A percentile compares a stretch with the other conserved stretches of the same genome.
phyloP scores from a whole-genome alignment of 2,329 filamentous ascomycete species.

The Sporothrix phasma region DNA sequence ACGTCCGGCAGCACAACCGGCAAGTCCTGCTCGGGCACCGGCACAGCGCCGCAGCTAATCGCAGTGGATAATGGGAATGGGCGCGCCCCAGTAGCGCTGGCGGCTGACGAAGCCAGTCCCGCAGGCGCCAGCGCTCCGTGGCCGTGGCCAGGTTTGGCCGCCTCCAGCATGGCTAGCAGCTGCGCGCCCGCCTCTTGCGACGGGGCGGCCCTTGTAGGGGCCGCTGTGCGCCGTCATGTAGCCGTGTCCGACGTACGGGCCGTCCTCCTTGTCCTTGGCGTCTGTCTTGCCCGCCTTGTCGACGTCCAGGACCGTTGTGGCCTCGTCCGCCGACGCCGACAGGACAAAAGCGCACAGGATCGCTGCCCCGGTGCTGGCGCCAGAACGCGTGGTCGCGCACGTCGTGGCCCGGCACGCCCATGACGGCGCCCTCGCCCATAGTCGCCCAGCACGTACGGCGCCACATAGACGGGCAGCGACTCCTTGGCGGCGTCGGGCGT shows the following conservation, averaged over 20 bases:
- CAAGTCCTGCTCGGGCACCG: constrained; percentile 65
- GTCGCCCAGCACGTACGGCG: constrained; percentile 75
- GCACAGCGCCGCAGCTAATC: constrained; percentile 63
- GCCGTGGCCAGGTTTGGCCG: constrained; percentile 48
- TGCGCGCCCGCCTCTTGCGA: constrained; percentile 53
- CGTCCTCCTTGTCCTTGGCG: constrained; percentile 15
- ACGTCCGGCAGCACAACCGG: constrained; percentile 67
- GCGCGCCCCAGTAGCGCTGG: constrained; percentile 87
- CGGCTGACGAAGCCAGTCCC: constrained; percentile 87
- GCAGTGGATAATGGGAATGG: constrained; percentile 84
- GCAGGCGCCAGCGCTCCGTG: constrained; percentile 67
- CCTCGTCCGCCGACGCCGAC: constrained; percentile 38
- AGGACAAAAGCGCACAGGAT: constrained; percentile 57
- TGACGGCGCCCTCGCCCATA: constrained; percentile 82
- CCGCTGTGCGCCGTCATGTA: constrained; percentile 57
- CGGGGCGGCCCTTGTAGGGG: constrained; percentile 49
- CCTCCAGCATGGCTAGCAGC: constrained; percentile 48
- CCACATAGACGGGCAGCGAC: constrained; percentile 65
- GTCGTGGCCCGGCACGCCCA: constrained; percentile 87
- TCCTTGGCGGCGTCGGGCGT: constrained; percentile 42
- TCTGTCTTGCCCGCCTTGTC: neutral
- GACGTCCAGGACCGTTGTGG: constrained; percentile 29
- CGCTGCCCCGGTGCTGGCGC: constrained; percentile 53
- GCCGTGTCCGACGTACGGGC: constrained; percentile 56
- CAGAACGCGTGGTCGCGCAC: constrained; percentile 70